Conservation (phyloP, 2,329 filamentous ascomycete species). For the Sporothrix variecibatus region DNA sequence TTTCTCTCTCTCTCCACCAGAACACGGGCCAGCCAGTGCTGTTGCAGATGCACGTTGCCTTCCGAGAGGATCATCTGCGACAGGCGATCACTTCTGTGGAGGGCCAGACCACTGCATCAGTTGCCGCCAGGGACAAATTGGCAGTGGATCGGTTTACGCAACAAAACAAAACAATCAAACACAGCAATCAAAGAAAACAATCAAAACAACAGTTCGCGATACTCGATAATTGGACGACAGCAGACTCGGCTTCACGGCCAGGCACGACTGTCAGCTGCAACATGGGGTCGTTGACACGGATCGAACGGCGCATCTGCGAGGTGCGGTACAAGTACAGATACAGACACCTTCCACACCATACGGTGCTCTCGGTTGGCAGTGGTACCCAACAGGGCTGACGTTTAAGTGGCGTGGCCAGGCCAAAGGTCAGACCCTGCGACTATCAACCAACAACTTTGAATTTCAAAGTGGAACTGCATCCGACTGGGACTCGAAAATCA, state of each 20-base stretch:
- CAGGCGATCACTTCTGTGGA: conserved; percentile 5
- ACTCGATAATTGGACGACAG: neutral
- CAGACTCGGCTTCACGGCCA: neutral
- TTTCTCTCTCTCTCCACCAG: neutral
- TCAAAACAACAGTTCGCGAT: neutral
- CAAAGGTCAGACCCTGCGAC: neutral
- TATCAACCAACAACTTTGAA: neutral
- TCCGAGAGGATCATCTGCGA: conserved; percentile 14
- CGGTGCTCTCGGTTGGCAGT: neutral
- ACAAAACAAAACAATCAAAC: neutral
- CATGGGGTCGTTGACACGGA: neutral
- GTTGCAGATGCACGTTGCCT: conserved; percentile 12
- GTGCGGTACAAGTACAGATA: neutral
- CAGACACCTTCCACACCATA: conserved; percentile 3
- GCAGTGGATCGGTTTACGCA: neutral
- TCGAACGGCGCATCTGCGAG: neutral
- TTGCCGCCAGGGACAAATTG: neutral
- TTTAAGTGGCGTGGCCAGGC: neutral
- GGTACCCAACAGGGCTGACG: conserved; percentile 15
- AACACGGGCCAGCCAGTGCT: neutral
- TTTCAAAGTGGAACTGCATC: neutral
- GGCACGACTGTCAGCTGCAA: neutral
- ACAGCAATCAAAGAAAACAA: neutral
- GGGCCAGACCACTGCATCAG: neutral
- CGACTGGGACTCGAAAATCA: neutral